phyloP scores from a whole-genome alignment of 257 asterid species.

The Salvia splendens region DNA sequence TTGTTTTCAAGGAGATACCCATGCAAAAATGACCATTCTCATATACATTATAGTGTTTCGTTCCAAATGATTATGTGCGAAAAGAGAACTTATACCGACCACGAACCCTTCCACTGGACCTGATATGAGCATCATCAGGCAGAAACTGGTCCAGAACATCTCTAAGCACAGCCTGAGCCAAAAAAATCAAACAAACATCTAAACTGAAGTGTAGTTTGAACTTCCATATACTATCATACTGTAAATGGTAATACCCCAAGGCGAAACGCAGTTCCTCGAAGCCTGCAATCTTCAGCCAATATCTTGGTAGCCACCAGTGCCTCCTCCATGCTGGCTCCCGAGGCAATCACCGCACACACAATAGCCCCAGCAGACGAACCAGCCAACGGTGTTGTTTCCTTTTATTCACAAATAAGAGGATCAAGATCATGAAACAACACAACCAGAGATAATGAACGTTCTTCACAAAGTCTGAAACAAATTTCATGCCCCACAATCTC shows the following conservation, averaged over 20 bases:
- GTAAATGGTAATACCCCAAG: slow-evolving; percentile 65
- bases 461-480: neutral
- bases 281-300: slow-evolving; percentile 89
- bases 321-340: slow-evolving; percentile 87
- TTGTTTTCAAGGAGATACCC: neutral
- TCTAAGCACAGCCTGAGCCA: slow-evolving; percentile 86
- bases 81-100: slow-evolving; percentile 51
- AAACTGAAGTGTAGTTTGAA: slow-evolving; percentile 11
- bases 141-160: slow-evolving; percentile 65
- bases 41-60: neutral
- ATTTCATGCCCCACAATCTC: no score
- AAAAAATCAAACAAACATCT: slow-evolving; percentile 9
- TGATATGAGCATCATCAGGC: slow-evolving; percentile 81
- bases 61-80: no score
- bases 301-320: slow-evolving; percentile 81
- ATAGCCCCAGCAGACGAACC: slow-evolving; percentile 99
- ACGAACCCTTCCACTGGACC: slow-evolving; percentile 94
- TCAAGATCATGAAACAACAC: neutral
- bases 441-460: neutral
- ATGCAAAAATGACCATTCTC: neutral
- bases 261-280: slow-evolving; percentile 96
- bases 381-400: slow-evolving; percentile 92
- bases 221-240: neutral
- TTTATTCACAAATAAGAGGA: slow-evolving; percentile 27
- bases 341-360: slow-evolving; percentile 91